Base-by-base conservation (phyloP, 2,329 filamentous ascomycete genomes). In the Pochonia chlamydosporia region DNA sequence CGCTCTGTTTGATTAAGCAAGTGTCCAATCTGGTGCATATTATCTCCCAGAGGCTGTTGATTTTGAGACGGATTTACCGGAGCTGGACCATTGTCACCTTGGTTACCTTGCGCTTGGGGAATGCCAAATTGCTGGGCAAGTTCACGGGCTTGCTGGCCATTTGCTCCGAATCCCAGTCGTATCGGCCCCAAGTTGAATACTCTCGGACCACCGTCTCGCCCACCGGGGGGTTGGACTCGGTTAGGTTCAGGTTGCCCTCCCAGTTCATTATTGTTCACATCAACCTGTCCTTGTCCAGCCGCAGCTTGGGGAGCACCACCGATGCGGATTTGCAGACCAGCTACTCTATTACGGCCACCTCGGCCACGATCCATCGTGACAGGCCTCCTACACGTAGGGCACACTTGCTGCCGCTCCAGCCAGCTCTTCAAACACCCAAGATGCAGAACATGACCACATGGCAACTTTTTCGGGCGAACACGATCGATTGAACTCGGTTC, bases 351-450 rank as follows among this genome's bases (percentile, higher is more conserved):
- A 50, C 61, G 57, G 0, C 47, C 54, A 4, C 54, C 53, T 11
- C 59, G 60, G n/a, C 51, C 52, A 30, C 61, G 62, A 33, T 60
- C 61, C 2, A 54, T 56, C 7, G 61, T 62, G 14, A 96, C 93
- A 14, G 92, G 84, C 43, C 87, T 81, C 56, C 93, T 82, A 64
- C 93, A 99, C 3, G 90, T 99, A 6, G 93, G 93, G 63, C 93
- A 99, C 28, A 95, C 91, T 69, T 99, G 93, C 65, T 99, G 93
- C 54, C 93, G 79, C 71, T 99, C 93, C 24, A 99, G 77, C 93
- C 93, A 99, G 64, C 91, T 95, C 66, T 93, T 89, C 49, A 99
- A 79, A 64, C 93, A 99, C 41, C 90, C 86, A 54, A 96, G 87
- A 65, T 99, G 93, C 33, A 99, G 71, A 33, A 97, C 93, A 61